Percentiles rank a stretch among this genome's conserved stretches.
These are phyloP conservation scores for Mortierella claussenii DNA, from an alignment of 192 early-diverging fungal species.

Conservation along the genomic window DNA sequence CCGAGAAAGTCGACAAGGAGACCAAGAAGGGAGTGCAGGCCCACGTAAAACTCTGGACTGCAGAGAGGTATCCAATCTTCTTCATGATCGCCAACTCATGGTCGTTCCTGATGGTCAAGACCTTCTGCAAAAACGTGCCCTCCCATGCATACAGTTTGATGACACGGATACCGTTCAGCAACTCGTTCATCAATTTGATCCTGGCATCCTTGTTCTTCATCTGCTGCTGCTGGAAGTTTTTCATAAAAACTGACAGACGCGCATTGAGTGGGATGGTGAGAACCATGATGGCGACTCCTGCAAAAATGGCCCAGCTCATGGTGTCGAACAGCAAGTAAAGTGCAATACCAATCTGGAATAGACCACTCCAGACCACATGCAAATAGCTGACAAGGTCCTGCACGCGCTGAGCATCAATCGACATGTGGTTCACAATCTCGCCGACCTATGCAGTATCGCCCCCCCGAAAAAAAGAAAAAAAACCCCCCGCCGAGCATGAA, in stretches of 20 bases:
- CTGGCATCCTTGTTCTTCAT: constrained; percentile 83
- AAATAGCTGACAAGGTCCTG: constrained; percentile 74
- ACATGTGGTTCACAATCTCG: constrained; percentile 70
- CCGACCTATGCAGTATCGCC: no score
- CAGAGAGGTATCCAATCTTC: constrained; percentile 75
- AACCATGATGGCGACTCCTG: constrained; percentile 86
- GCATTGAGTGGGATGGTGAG: constrained; percentile 84
- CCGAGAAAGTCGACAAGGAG: constrained; percentile 82
- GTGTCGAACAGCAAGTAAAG: constrained; percentile 83
- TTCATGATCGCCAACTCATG: constrained; percentile 81
- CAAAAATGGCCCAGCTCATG: constrained; percentile 84
- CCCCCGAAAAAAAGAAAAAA: neutral
- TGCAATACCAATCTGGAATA: constrained; percentile 81
- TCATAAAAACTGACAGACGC: constrained; percentile 69
- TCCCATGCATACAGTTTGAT: constrained; percentile 99
- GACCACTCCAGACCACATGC: constrained; percentile 80
- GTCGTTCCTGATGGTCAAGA: constrained; percentile 74
- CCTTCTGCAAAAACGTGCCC: constrained; percentile 77
- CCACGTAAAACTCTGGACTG: constrained; percentile 82
- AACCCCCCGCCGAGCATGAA: neutral
- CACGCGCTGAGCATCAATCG: constrained; percentile 72
- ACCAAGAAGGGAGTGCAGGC: constrained; percentile 90
- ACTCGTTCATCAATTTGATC: constrained; percentile 72
- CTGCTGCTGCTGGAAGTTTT: constrained; percentile 77
- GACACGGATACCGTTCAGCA: constrained; percentile 91